Evolutionary conservation across 2,329 filamentous ascomycete species (phyloP).

Genomic region (Xylaria sp.): DNA sequence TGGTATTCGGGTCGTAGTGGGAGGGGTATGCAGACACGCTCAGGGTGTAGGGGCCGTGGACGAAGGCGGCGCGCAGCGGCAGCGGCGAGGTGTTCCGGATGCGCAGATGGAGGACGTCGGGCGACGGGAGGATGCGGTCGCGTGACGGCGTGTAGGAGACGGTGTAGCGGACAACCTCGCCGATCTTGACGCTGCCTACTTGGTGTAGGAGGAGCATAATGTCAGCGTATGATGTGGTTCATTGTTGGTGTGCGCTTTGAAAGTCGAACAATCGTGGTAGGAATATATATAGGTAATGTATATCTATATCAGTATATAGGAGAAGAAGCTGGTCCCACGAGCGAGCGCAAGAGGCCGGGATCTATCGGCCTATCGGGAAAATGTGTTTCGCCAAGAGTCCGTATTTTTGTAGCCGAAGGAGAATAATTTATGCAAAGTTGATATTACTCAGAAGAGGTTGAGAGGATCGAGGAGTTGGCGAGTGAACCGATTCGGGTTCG

Average conservation of each 20-base stretch:
- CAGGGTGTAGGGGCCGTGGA: constrained; percentile 94
- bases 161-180: constrained; percentile 91
- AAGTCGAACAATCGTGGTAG: neutral
- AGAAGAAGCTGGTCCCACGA: neutral
- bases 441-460: neutral
- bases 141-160: constrained; percentile 90
- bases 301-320: neutral
- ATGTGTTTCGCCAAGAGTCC: neutral
- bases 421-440: neutral
- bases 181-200: constrained; percentile 89
- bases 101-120: constrained; percentile 81
- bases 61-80: constrained; percentile 90
- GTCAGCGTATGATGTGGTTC: constrained; percentile 31
- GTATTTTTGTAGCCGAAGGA: neutral
- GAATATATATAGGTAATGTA: constrained; percentile 3
- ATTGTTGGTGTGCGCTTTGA: constrained; percentile 19
- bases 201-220: constrained; percentile 92
- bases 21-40: constrained; percentile 88
- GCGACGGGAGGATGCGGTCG: constrained; percentile 90
- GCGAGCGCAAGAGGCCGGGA: neutral
- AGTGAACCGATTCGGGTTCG: neutral
- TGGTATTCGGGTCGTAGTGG: constrained; percentile 83
- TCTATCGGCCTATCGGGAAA: neutral
- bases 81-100: constrained; percentile 93
- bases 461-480: constrained; percentile 10